Percentiles rank a stretch among this genome's conserved stretches.
Conservation (phyloP, 306 rosid genomes). For the Trichosanthes cucumerina region DNA sequence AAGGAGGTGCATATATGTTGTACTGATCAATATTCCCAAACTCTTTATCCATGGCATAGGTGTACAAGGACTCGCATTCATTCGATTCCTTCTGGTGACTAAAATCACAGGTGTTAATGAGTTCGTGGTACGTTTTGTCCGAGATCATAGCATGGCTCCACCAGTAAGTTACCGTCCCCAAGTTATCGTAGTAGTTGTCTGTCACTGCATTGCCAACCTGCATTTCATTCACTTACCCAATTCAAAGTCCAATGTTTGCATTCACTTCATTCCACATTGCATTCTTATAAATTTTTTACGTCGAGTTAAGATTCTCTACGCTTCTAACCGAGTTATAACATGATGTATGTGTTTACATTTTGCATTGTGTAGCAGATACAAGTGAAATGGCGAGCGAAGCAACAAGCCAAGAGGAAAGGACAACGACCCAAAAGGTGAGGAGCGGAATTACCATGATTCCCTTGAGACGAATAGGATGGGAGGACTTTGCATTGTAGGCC, state of each 20-base stretch:
- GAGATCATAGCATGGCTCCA: slow-evolving; percentile 99
- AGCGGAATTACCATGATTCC: slow-evolving; percentile 58
- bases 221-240: slow-evolving; percentile 2
- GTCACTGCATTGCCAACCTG: slow-evolving; percentile 98
- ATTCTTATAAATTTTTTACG: background rate
- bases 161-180: slow-evolving; percentile 94
- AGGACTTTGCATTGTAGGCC: slow-evolving; percentile 39
- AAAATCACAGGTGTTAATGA: slow-evolving; percentile 70
- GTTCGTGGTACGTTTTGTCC: slow-evolving; percentile 67
- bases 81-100: slow-evolving; percentile 67
- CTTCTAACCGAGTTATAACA: background rate
- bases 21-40: slow-evolving; percentile 95
- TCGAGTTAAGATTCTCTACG: background rate
- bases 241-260: background rate
- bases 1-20: slow-evolving; percentile 89
- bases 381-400: background rate
- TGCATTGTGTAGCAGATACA: background rate
- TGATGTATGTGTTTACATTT: background rate
- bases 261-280: background rate
- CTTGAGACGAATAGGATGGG: slow-evolving; percentile 55
- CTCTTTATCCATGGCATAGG: slow-evolving; percentile 90
- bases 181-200: slow-evolving; percentile 80
- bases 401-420: background rate
- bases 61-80: slow-evolving; percentile 66
- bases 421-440: background rate